These are phyloP conservation scores for Knoxia roxburghii DNA, from an alignment of 257 asterid species.

Conservation along the genomic window DNA sequence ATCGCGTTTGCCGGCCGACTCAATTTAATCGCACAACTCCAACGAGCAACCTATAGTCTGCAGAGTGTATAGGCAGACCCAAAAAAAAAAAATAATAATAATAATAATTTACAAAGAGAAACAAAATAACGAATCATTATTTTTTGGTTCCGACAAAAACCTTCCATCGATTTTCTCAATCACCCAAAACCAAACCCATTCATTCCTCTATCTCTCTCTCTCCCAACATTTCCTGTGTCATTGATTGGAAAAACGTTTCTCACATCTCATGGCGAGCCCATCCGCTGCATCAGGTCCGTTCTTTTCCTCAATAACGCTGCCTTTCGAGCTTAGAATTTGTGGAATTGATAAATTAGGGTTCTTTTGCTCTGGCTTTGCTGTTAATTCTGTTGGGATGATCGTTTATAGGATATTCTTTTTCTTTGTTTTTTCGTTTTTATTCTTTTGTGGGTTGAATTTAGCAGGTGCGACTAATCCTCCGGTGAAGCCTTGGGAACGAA, in stretches of 20 bases:
- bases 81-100: no score
- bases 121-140: neutral
- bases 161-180: slow-evolving; percentile 5
- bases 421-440: neutral
- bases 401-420: neutral
- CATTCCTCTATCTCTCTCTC: neutral
- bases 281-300: neutral
- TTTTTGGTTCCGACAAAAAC: neutral
- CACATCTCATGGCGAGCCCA: slow-evolving; percentile 11
- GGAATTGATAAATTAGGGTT: neutral
- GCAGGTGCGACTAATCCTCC: slow-evolving; percentile 67
- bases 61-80: no score
- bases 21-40: no score
- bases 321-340: neutral
- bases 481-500: slow-evolving; percentile 92
- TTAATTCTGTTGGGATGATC: neutral
- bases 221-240: neutral
- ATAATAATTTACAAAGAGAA: neutral
- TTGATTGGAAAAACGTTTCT: neutral
- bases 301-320: neutral
- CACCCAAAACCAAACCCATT: neutral
- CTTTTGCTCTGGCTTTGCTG: neutral
- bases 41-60: no score
- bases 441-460: neutral
- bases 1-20: no score